phyloP scores from a whole-genome alignment of 805 yeast genomes.

The Barnettozyma pratensis region DNA sequence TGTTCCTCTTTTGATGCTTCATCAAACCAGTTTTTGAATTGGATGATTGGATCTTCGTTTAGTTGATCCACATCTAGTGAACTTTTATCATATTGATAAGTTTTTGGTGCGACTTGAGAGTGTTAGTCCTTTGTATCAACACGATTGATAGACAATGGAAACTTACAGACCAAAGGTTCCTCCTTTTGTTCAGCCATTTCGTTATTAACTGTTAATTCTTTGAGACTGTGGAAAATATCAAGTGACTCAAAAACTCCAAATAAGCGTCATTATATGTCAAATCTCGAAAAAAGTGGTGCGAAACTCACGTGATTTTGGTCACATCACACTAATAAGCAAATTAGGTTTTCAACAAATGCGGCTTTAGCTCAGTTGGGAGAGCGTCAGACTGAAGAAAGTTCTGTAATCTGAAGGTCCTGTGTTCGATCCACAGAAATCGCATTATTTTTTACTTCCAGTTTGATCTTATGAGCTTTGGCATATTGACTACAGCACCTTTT shows the following conservation, averaged over 20 bases:
- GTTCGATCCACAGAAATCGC: conserved; percentile 75
- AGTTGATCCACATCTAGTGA: conserved; percentile 52
- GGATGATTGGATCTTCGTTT: conserved; percentile 57
- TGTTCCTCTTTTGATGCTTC: conserved; percentile 58
- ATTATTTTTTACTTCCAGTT: conserved; percentile 19
- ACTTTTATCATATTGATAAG: conserved; percentile 78
- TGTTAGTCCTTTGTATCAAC: neutral
- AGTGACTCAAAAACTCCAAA: neutral
- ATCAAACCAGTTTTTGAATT: conserved; percentile 81
- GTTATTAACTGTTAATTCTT: neutral
- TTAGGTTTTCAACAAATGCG: conserved; percentile 8
- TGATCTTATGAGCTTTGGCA: too few relatives aligned
- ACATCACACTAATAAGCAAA: too few relatives aligned
- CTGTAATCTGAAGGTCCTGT: conserved; percentile 68
- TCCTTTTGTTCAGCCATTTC: conserved; percentile 8
- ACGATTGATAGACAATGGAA: neutral
- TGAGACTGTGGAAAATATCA: neutral
- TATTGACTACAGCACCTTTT: too few relatives aligned
- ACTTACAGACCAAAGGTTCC: conserved; percentile 23
- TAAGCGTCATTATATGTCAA: neutral
- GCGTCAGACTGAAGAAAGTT: conserved; percentile 27
- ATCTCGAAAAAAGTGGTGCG: neutral
- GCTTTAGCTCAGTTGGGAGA: conserved; percentile 31
- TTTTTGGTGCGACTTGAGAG: conserved; percentile 63
- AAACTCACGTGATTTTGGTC: neutral